Percentiles rank a stretch among this genome's conserved stretches.
These are phyloP conservation scores for Cercospora zeae-maydis DNA, from an alignment of 2,329 filamentous ascomycete species.

Conservation along the genomic window DNA sequence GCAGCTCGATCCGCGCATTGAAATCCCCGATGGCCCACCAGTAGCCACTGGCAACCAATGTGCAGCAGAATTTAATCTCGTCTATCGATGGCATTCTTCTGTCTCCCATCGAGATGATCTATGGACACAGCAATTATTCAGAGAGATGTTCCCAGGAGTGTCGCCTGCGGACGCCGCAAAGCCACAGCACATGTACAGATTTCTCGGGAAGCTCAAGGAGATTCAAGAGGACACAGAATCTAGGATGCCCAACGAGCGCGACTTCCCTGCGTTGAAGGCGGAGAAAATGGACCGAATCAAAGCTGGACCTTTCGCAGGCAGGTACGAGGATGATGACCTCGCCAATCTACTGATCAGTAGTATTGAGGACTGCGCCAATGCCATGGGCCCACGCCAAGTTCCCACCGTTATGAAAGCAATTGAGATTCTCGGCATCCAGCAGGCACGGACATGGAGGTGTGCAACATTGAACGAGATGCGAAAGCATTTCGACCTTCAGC, in stretches of 20 bases:
- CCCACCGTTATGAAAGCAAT: slow-evolving; percentile 57
- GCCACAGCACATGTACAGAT: slow-evolving; percentile 31
- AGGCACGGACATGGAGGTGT: slow-evolving; percentile 60
- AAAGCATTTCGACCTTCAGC: slow-evolving; percentile 58
- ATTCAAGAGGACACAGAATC: slow-evolving; percentile 31
- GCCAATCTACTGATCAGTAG: slow-evolving; percentile 53
- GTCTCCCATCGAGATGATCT: slow-evolving; percentile 45
- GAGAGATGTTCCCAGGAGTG: slow-evolving; percentile 32
- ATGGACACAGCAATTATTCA: slow-evolving; percentile 44
- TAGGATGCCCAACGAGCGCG: slow-evolving; percentile 32
- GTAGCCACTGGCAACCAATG: slow-evolving; percentile 51
- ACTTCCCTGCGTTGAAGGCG: slow-evolving; percentile 35
- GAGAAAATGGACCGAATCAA: slow-evolving; percentile 29
- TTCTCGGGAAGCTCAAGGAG: slow-evolving; percentile 30
- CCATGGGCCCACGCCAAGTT: slow-evolving; percentile 58
- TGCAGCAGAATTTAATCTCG: slow-evolving; percentile 52
- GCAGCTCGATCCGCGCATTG: slow-evolving; percentile 44
- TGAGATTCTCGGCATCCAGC: slow-evolving; percentile 61
- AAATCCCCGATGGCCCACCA: slow-evolving; percentile 38
- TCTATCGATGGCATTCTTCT: slow-evolving; percentile 51
- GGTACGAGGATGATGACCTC: slow-evolving; percentile 57
- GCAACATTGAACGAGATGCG: slow-evolving; percentile 64
- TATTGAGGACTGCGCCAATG: slow-evolving; percentile 60
- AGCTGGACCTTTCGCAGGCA: slow-evolving; percentile 44
- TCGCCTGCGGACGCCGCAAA: slow-evolving; percentile 25